Conservation (phyloP, 441 rosid species). For the Corymbia citriodora region DNA sequence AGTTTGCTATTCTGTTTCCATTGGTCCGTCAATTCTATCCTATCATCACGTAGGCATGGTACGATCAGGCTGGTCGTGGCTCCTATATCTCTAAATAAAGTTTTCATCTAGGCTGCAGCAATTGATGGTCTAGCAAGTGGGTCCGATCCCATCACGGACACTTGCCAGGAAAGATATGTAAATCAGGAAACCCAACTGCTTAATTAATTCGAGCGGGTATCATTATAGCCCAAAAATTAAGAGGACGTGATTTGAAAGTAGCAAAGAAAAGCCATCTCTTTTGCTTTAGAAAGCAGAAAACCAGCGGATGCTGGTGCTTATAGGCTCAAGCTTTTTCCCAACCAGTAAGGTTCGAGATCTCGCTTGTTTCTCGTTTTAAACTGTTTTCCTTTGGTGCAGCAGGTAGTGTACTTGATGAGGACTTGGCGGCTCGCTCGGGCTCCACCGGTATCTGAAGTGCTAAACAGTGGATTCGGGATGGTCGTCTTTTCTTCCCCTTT, state of each 20-base stretch:
- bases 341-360: not conserved
- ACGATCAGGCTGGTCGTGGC: not conserved
- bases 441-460: not conserved
- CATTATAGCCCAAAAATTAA: not conserved
- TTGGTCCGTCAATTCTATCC: not conserved
- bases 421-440: not conserved
- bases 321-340: not conserved
- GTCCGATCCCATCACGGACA: not conserved
- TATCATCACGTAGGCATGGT: not conserved
- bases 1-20: not conserved
- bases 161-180: not conserved
- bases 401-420: not conserved
- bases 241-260: not conserved
- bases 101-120: not conserved
- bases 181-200: not conserved
- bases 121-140: not conserved
- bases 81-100: not conserved
- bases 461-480: not conserved
- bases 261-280: not conserved
- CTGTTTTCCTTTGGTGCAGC: not conserved
- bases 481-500: not conserved
- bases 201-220: not conserved
- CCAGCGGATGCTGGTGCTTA: not conserved
- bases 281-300: not conserved
- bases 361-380: not conserved